Conservation (phyloP, 2,329 filamentous ascomycete species). For the Ophiocordyceps polyrhachis-furcata region DNA sequence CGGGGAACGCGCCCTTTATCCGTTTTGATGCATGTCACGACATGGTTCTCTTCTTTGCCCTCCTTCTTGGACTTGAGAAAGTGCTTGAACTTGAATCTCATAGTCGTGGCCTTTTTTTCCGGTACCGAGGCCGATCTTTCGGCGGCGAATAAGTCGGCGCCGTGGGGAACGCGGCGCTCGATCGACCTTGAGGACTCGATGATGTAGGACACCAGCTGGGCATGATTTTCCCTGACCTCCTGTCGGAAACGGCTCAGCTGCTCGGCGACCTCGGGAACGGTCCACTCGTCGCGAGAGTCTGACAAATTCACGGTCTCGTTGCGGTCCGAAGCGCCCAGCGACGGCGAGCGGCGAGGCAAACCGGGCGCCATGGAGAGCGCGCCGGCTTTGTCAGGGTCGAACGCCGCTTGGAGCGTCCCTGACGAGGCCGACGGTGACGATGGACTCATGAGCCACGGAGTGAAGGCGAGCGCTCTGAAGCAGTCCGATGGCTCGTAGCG, state of each 20-base stretch:
- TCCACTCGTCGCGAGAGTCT: conserved; percentile 17
- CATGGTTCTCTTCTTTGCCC: conserved; percentile 21
- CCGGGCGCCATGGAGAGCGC: neutral
- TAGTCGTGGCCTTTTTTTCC: conserved; percentile 18
- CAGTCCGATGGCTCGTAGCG: neutral
- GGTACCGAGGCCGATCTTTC: conserved; percentile 18
- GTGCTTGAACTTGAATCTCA: conserved; percentile 34
- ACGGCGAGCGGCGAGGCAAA: neutral
- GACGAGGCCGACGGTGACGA: conserved; percentile 4
- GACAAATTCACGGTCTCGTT: conserved; percentile 5
- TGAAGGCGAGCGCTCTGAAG: neutral
- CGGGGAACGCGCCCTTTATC: conserved; percentile 33
- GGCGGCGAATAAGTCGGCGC: conserved; percentile 28
- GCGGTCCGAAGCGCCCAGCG: neutral
- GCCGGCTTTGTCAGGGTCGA: neutral
- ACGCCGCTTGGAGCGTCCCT: neutral
- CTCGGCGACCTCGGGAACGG: conserved; percentile 21
- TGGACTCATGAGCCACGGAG: conserved; percentile 9
- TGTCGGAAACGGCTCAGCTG: conserved; percentile 20
- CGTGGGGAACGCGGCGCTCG: conserved; percentile 20
- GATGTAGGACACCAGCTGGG: conserved; percentile 23
- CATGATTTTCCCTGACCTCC: conserved; percentile 26
- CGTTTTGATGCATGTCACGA: conserved; percentile 27
- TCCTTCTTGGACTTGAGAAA: conserved; percentile 25
- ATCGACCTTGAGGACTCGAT: conserved; percentile 24